Evolutionary conservation across 768 basidiomycete genomes (phyloP), one percentile per base, ranked within the genome.

Genomic region (Hypholoma fasciculare): DNA sequence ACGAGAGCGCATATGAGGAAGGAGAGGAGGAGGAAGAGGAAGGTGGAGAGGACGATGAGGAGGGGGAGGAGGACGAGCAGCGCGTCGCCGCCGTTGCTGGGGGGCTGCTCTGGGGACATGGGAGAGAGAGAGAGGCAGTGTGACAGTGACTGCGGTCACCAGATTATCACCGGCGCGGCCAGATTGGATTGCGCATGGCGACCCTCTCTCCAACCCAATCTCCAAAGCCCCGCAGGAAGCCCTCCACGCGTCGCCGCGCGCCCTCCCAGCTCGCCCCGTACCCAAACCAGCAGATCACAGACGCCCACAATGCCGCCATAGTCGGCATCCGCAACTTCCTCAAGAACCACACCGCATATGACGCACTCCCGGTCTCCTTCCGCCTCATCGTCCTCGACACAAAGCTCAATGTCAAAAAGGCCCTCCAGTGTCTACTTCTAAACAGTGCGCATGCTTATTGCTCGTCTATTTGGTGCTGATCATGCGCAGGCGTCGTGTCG

Each of bases 321-420:
- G 69, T 76, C 57, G 75, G 82, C 55, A 94, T 99, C 67, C 82
- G 96, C 52, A 74, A 74, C 52, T 92, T 94, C 74, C 87, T 98
- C 76, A 90, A 85, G 66, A 84, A 88, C 57, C 86, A 92, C 67
- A 91, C 88, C 16, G 87, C 88, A 63, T 99, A 98, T 76, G 96
- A 98, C 73, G 94, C 96, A 34, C 96, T 99, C 67, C 97, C 97
- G 23, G 93, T 98, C 76, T 91, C 88, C 73, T 99, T 96, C 76
- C 82, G 96, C 65, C 82, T 98, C 67, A 98, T 99, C 70, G 95
- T 98, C 23, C 84, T 99, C 56, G 97, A 99, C 74, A 95, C 91
- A 47, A 91, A 94, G 72, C 83, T 99, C 66, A 94, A 91, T 68
- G 96, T 98, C 53, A 96, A 96, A 77, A 94, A 96, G 71, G 95